Conservation (phyloP, 2,329 filamentous ascomycete species). For the Raffaelea ambrosiae region DNA sequence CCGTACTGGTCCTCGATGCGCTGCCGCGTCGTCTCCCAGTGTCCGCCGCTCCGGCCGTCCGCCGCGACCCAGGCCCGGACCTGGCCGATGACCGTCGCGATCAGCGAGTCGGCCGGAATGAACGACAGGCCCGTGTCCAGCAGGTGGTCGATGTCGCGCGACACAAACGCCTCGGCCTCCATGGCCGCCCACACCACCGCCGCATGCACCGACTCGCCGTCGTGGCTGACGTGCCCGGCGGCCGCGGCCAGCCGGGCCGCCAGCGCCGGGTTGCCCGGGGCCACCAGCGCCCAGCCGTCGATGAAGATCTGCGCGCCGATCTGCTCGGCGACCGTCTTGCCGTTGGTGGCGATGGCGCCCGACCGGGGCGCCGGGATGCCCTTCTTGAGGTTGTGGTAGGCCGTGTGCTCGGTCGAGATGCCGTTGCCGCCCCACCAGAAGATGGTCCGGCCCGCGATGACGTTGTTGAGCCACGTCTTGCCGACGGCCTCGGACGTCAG, state of each 20-base stretch:
- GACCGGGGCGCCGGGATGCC: conserved; percentile 24
- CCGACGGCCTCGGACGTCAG: conserved; percentile 17
- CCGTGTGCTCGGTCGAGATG: conserved; percentile 29
- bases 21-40: conserved; percentile 24
- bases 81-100: conserved; percentile 19
- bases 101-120: conserved; percentile 19
- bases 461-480: conserved; percentile 23
- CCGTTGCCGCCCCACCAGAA: conserved; percentile 31
- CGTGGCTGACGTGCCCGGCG: conserved; percentile 27
- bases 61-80: conserved; percentile 20
- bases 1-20: conserved; percentile 24
- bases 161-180: conserved; percentile 27
- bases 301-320: conserved; percentile 31
- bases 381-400: conserved; percentile 26
- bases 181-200: conserved; percentile 29
- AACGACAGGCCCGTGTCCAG: conserved; percentile 20
- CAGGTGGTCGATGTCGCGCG: conserved; percentile 22
- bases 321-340: conserved; percentile 24
- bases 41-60: conserved; percentile 12
- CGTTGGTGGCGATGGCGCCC: conserved; percentile 20
- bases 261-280: conserved; percentile 20
- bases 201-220: conserved; percentile 27
- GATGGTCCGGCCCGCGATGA: conserved; percentile 21
- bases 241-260: conserved; percentile 23
- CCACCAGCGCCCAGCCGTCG: conserved; percentile 26